Base-by-base conservation (phyloP, 2,329 filamentous ascomycete genomes). In the Acarospora socialis region DNA sequence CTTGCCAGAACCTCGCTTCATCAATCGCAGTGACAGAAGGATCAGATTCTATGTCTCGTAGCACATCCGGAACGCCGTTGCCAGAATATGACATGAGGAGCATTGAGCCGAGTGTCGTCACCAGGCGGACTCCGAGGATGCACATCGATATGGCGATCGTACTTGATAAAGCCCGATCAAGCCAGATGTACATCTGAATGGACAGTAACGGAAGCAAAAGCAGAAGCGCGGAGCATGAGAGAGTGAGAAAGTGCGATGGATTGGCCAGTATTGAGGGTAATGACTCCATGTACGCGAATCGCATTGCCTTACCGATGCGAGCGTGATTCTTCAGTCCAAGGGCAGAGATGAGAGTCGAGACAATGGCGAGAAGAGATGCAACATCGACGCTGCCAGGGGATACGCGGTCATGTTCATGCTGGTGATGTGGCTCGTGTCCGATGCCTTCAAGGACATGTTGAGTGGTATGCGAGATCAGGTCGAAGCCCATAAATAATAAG, bases 1-100 rank as follows among this genome's bases (percentile, higher is more conserved):
- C 90, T 60, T 98, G 90, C 90, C 90, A 98, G 55, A 98, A 93
- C 50, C 84, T 77, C 2, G 86, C 87, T 48, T 94, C 86, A 36
- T 94, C 82, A 28, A 98, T 74, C 1, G 69, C 68, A 26, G 70
- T 69, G 16, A 95, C 74, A 34, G 70, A 68, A 2, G 80, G 73
- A 46, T 94, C 84, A 2, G 74, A 68, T 52, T 84, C 77, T 31
- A 98, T 86, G 52, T 92, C 83, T 34, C 72, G 70, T 46, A 94
- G 65, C n/a, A 93, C 77, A 14, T 77, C 74, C 3, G 72, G 66
- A 2, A 90, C 74, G 3, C 71, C 65, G 14, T 55, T 53, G 8
- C 65, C 59, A 7, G 59, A 56, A 52, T 92, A 94, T 3, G 80
- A 87, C 87, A 98, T 94, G 36, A 98, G 69, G 19, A 98, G 70